These are phyloP conservation scores for Coniella vitis DNA, from an alignment of 2,329 filamentous ascomycete species.

Conservation along the genomic window DNA sequence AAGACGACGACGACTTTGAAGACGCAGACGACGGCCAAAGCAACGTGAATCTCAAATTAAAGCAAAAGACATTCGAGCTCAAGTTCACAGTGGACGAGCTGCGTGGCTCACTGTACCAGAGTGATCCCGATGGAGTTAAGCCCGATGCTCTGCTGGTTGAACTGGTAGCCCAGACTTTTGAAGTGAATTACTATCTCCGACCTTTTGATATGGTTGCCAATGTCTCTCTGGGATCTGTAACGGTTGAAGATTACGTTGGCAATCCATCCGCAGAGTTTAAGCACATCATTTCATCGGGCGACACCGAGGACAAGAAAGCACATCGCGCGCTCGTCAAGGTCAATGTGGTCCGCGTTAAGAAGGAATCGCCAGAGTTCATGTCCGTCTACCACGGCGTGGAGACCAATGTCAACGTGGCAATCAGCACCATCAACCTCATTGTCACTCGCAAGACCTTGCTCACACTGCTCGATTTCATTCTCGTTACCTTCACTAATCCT, in stretches of 20 bases:
- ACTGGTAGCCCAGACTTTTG: constrained; percentile 82
- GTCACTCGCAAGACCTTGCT: constrained; percentile 90
- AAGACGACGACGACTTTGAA: constrained; percentile 59
- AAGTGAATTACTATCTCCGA: constrained; percentile 79
- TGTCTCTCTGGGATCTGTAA: constrained; percentile 78
- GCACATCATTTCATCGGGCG: constrained; percentile 86
- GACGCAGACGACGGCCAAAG: constrained; percentile 55
- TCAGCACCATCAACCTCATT: constrained; percentile 94
- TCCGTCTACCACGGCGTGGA: constrained; percentile 87
- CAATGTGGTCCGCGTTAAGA: constrained; percentile 85
- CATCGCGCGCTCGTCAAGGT: constrained; percentile 79
- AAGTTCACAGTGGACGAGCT: constrained; percentile 93
- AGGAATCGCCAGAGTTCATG: constrained; percentile 87
- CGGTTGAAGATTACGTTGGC: constrained; percentile 91
- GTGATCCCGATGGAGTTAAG: constrained; percentile 69
- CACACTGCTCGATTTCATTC: constrained; percentile 87
- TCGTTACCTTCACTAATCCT: constrained; percentile 76
- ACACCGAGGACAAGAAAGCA: constrained; percentile 63
- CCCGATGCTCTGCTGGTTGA: constrained; percentile 82
- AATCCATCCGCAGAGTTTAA: constrained; percentile 87
- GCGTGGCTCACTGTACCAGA: constrained; percentile 84
- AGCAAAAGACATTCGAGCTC: constrained; percentile 91
- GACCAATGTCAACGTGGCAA: constrained; percentile 81
- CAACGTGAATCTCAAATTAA: constrained; percentile 57
- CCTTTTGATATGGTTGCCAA: constrained; percentile 91